Evolutionary conservation across 225 moss, liverwort and hornwort genomes (phyloP).

Genomic region (Pseudisothecium myosuroides): DNA sequence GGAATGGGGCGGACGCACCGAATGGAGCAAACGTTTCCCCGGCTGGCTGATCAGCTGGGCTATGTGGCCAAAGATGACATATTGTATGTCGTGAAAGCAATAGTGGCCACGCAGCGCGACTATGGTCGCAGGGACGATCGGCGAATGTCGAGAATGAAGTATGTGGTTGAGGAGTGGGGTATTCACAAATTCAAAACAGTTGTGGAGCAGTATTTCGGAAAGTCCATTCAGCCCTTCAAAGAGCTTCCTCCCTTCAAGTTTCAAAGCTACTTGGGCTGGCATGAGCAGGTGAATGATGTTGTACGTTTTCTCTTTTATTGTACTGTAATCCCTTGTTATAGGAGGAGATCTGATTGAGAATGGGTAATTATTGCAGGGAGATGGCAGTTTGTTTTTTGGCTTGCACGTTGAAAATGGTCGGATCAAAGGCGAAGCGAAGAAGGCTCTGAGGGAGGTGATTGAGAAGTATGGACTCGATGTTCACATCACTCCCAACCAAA

Average conservation of each 20-base stretch:
- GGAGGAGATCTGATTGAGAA: neutral
- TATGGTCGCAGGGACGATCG: constrained; percentile 95
- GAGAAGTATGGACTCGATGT: constrained; percentile 59
- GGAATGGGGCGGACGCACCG: constrained; percentile 94
- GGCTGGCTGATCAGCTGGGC: constrained; percentile 69
- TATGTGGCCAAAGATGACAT: constrained; percentile 88
- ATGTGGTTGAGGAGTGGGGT: constrained; percentile 88
- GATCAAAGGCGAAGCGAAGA: constrained; percentile 80
- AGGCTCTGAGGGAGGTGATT: constrained; percentile 62
- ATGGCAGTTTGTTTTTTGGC: constrained; percentile 70
- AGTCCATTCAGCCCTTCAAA: constrained; percentile 58
- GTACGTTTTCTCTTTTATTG: constrained; percentile 2
- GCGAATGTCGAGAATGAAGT: constrained; percentile 77
- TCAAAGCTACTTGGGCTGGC: constrained; percentile 86
- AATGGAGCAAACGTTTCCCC: constrained; percentile 64
- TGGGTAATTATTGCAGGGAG: constrained; percentile 48
- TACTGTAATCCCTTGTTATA: neutral
- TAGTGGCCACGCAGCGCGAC: constrained; percentile 96
- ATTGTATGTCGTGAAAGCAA: constrained; percentile 82
- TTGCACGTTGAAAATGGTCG: constrained; percentile 92
- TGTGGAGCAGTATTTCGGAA: constrained; percentile 92
- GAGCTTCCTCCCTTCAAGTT: constrained; percentile 91
- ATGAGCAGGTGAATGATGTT: constrained; percentile 24
- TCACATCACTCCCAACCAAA: constrained; percentile 87
- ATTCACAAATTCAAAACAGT: constrained; percentile 82